Evolutionary conservation across 108 stramenopile species (phyloP).

Genomic region (Asterionellopsis glacialis): DNA sequence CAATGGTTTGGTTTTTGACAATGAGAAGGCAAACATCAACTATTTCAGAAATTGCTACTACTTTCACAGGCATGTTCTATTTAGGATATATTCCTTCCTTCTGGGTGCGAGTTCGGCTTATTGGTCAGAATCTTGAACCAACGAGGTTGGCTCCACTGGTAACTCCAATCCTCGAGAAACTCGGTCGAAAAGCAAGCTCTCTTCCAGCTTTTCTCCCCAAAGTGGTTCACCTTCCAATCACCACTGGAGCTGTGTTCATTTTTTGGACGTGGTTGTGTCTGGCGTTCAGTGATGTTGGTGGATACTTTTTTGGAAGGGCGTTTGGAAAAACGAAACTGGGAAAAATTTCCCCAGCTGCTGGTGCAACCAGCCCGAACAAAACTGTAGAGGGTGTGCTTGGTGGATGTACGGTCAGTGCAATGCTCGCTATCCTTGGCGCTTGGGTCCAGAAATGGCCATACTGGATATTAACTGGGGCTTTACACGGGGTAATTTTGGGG

Average conservation of each 20-base stretch:
- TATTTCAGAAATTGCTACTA: constrained; percentile 93
- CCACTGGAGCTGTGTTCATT: constrained; percentile 85
- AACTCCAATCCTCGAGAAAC: constrained; percentile 46
- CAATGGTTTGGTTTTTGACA: constrained; percentile 93
- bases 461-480: constrained; percentile 73
- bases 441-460: constrained; percentile 90
- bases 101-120: constrained; percentile 84
- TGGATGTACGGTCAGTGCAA: constrained; percentile 67
- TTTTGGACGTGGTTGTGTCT: constrained; percentile 95
- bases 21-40: constrained; percentile 65
- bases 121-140: constrained; percentile 48
- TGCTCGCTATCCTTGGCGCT: constrained; percentile 74
- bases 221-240: constrained; percentile 70
- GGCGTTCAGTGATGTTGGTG: constrained; percentile 91
- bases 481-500: constrained; percentile 77
- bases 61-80: constrained; percentile 97
- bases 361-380: constrained; percentile 93
- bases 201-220: constrained; percentile 58
- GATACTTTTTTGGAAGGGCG: constrained; percentile 85
- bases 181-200: constrained; percentile 36
- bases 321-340: constrained; percentile 85
- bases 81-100: constrained; percentile 92
- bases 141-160: constrained; percentile 57
- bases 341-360: constrained; percentile 78
- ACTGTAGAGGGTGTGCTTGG: constrained; percentile 94